Base-by-base conservation (phyloP, 2,329 filamentous ascomycete species). In the Fusarium avenaceum region DNA sequence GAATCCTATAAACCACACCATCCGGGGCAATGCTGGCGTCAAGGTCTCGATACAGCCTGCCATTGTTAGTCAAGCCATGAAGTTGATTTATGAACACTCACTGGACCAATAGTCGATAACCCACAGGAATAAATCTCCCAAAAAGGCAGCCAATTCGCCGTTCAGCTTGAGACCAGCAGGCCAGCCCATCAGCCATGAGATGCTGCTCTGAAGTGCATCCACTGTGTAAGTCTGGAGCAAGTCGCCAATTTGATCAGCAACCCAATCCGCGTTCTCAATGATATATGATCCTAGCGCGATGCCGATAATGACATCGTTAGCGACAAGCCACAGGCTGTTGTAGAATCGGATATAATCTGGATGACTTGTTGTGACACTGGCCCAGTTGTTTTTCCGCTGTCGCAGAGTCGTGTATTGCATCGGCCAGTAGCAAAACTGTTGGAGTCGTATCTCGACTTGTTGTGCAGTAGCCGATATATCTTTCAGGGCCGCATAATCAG, bases 351-450 rank as follows among this genome's bases (percentile, higher is more conserved):
- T 99, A 78, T 99, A 99, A 78, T 99, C 96, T 1, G 95, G 93
- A 78, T 99, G 95, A 73, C 91, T 97, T 47, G 91, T 96, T 1
- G 94, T 97, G 56, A 98, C 92, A 77, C 95, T 98, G 60, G 94
- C 92, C 95, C 96, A 98, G 72, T 97, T 93, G 66, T 90, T 89
- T 76, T 97, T 96, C 39, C 94, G 87, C 75, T 92, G 90, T n/a
- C 94, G 90, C 46, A 99, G 80, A 17, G 94, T 98, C 43, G 95
- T 86, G 76, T 98, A 97, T 78, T 99, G 95, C 80, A 97, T 93
- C 3, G 96, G 96, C 94, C 95, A 98, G 78, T 99, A 99, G 80
- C 95, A 98, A 76, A 98, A 98, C 77, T 99, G 96, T 76, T 98
- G 94, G 22, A 99, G 85, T 7, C 96, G 92, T 69, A 99, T 97